These are phyloP conservation scores for Zymoseptoria brevis DNA, from an alignment of 2,329 filamentous ascomycete species.

Conservation along the genomic window DNA sequence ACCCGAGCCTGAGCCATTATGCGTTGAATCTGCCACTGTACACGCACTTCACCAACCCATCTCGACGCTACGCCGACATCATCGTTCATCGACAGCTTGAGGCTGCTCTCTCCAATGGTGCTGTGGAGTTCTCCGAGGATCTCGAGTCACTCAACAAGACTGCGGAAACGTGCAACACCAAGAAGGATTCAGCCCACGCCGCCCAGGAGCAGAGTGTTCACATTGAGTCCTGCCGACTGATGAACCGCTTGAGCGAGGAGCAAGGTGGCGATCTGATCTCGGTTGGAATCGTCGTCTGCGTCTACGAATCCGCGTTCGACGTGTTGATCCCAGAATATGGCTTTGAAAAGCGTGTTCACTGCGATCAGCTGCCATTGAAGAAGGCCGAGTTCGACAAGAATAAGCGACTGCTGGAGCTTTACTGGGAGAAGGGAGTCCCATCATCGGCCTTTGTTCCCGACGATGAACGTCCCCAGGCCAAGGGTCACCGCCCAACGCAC, in stretches of 20 bases:
- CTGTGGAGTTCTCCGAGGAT: conserved; percentile 81
- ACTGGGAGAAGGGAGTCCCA: conserved; percentile 99
- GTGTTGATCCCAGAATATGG: conserved; percentile 96
- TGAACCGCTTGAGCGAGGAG: conserved; percentile 86
- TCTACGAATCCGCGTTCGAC: conserved; percentile 98
- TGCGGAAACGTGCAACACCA: conserved; percentile 92
- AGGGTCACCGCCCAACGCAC: conserved; percentile 36
- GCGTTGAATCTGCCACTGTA: conserved; percentile 87
- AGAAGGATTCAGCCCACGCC: conserved; percentile 96
- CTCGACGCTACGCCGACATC: conserved; percentile 88
- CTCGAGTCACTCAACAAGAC: conserved; percentile 83
- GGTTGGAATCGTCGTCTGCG: conserved; percentile 91
- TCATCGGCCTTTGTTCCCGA: conserved; percentile 94
- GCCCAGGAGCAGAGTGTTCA: conserved; percentile 98
- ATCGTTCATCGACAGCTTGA: conserved; percentile 94
- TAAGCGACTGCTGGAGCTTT: conserved; percentile 85
- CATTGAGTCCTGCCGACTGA: conserved; percentile 90
- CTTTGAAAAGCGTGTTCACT: conserved; percentile 98
- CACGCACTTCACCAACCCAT: conserved; percentile 95
- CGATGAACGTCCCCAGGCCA: conserved; percentile 84
- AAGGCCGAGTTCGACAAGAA: conserved; percentile 99
- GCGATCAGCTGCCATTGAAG: conserved; percentile 92
- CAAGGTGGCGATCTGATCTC: conserved; percentile 85
- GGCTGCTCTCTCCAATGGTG: conserved; percentile 70
- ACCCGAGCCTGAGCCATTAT: conserved; percentile 79